Evolutionary conservation across 2,329 filamentous ascomycete genomes (phyloP), one percentile per base, ranked within the genome.

Genomic region (Penicillium palitans): DNA sequence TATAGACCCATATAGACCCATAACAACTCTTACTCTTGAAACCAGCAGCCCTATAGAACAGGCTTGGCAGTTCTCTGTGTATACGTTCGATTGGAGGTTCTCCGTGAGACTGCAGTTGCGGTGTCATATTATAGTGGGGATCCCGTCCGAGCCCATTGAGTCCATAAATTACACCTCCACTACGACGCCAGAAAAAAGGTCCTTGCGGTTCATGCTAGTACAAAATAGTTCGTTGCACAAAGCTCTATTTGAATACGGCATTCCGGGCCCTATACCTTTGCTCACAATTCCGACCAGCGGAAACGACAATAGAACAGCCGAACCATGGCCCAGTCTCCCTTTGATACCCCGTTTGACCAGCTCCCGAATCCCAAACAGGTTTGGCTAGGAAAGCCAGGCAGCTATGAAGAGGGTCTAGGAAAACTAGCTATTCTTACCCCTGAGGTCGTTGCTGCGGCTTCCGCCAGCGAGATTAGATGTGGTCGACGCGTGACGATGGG

Each of bases 361-460:
- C 77, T 84, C 15, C 77, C 80, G 2, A 77, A 84, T 55, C 78
- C 76, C 7, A 78, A 73, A 27, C 78, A 76, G 31, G 79, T 83
- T 35, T 83, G 81, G 81, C 64, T 76, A 17, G 79, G 76, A 5
- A 59, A 70, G 9, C 77, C 81, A 0, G 77, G 76, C 6, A 80
- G 78, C 9, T 68, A 67, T 31, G 79, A 83, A 52, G 83, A 85
- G 70, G 83, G 83, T 4, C 70, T 84, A 0, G 83, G 83, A 24
- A 78, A 82, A 58, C 73, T 80, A 6, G 77, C 74, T 1, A 76
- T 82, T 4, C 76, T 86, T 27, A 85, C 83, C 0, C 79, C 82
- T 1, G 76, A 83, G 1, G 72, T 81, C 1, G 81, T 85, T 3
- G 77, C 79, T 6, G 73, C 74, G 24, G 77, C 81, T 0, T 83